phyloP scores from a whole-genome alignment of 2,329 filamentous ascomycete genomes.

The Elsinoe arachidis region DNA sequence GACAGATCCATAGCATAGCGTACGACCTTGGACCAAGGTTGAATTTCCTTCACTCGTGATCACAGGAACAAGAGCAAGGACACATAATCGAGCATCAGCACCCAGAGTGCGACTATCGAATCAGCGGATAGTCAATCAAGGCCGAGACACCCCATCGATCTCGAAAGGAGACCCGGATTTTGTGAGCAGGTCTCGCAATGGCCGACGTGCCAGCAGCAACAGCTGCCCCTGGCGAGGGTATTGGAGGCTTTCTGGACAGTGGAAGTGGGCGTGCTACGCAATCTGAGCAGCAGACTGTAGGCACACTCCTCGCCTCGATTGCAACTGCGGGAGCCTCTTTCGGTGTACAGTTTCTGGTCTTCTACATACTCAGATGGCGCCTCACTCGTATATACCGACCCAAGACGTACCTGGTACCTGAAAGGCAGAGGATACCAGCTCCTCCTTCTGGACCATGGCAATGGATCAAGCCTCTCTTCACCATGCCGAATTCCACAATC shows the following conservation, averaged over 20 bases:
- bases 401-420: constrained; percentile 77
- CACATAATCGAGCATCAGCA: neutral
- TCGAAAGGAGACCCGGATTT: too few relatives aligned
- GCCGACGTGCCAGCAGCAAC: neutral
- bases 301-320: constrained; percentile 31
- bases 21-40: neutral
- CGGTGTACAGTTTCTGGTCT: constrained; percentile 51
- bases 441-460: constrained; percentile 52
- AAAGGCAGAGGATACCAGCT: constrained; percentile 71
- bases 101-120: too few relatives aligned
- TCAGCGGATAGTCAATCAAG: too few relatives aligned
- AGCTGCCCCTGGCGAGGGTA: neutral
- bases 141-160: too few relatives aligned
- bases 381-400: constrained; percentile 70
- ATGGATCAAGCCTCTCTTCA: constrained; percentile 54
- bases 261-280: neutral
- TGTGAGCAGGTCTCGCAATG: neutral
- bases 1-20: neutral
- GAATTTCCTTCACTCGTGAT: too few relatives aligned
- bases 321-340: constrained; percentile 27
- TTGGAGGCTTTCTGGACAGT: neutral
- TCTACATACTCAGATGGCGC: constrained; percentile 68
- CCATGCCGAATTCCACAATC: constrained; percentile 66
- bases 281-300: constrained; percentile 20
- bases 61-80: neutral